Evolutionary conservation across 2,329 filamentous ascomycete genomes (phyloP).

Genomic region (Helotiales sp.): DNA sequence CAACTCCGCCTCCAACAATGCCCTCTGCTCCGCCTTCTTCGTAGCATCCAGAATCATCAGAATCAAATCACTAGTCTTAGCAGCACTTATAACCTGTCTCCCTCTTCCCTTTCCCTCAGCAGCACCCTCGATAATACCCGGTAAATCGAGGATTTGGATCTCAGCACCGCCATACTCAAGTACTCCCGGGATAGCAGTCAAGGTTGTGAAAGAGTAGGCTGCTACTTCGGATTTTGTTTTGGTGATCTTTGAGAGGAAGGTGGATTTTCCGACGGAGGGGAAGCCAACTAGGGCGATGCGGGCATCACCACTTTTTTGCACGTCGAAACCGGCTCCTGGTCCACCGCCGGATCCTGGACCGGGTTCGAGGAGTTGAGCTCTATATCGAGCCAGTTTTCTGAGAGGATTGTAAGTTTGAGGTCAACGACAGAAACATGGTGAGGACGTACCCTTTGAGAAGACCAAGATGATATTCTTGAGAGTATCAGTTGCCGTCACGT

Average conservation of each 20-base stretch:
- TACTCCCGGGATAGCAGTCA: constrained; percentile 96
- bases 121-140: constrained; percentile 97
- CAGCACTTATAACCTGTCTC: constrained; percentile 93
- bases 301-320: constrained; percentile 94
- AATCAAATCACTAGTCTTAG: constrained; percentile 96
- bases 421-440: background rate
- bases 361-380: constrained; percentile 92
- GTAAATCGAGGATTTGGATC: constrained; percentile 95
- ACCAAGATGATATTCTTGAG: constrained; percentile 92
- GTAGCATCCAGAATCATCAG: constrained; percentile 97
- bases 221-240: constrained; percentile 97
- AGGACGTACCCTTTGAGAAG: constrained; percentile 88
- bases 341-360: constrained; percentile 75
- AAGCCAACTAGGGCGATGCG: constrained; percentile 98
- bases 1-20: constrained; percentile 85
- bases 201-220: constrained; percentile 94
- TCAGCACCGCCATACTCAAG: constrained; percentile 97
- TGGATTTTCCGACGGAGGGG: constrained; percentile 97
- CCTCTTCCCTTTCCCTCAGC: constrained; percentile 94
- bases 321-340: constrained; percentile 83
- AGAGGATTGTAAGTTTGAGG: constrained; percentile 9
- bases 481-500: constrained; percentile 35
- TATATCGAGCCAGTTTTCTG: constrained; percentile 92
- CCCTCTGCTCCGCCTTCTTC: constrained; percentile 90
- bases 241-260: constrained; percentile 97